These are phyloP conservation scores for Lecanosticta acicola DNA, from an alignment of 2,329 filamentous ascomycete species.

Conservation along the genomic window DNA sequence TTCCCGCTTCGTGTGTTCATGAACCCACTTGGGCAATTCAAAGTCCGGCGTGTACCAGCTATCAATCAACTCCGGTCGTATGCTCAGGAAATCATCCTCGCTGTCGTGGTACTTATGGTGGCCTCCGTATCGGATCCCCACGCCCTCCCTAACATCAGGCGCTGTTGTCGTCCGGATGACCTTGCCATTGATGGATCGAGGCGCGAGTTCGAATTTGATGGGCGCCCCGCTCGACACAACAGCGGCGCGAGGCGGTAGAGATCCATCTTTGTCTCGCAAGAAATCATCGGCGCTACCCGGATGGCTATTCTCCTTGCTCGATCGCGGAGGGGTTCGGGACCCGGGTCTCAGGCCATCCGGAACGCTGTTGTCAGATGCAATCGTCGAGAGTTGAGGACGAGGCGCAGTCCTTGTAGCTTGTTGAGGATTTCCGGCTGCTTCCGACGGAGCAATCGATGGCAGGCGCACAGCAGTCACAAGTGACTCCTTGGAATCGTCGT, in stretches of 20 bases:
- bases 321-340: not conserved
- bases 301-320: conserved; percentile 16
- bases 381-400: conserved; percentile 24
- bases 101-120: conserved; percentile 15
- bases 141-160: not conserved
- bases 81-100: conserved; percentile 13
- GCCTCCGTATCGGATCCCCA: not conserved
- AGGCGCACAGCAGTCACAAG: conserved; percentile 14
- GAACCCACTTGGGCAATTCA: conserved; percentile 25
- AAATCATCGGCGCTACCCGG: not conserved
- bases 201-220: conserved; percentile 1
- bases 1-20: conserved; percentile 32
- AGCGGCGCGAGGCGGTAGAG: not conserved
- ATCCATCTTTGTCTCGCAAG: not conserved
- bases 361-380: conserved; percentile 21
- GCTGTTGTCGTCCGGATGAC: conserved; percentile 7
- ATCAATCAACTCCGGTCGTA: conserved; percentile 31
- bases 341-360: conserved; percentile 5
- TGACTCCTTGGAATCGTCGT: conserved; percentile 16
- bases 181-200: conserved; percentile 4
- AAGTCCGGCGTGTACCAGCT: conserved; percentile 28
- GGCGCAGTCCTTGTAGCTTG: conserved; percentile 10
- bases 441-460: conserved; percentile 12
- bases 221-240: not conserved
- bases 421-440: conserved; percentile 1